Conservation (phyloP, 352 stramenopile species). For the Phytophthora agathidicida region DNA sequence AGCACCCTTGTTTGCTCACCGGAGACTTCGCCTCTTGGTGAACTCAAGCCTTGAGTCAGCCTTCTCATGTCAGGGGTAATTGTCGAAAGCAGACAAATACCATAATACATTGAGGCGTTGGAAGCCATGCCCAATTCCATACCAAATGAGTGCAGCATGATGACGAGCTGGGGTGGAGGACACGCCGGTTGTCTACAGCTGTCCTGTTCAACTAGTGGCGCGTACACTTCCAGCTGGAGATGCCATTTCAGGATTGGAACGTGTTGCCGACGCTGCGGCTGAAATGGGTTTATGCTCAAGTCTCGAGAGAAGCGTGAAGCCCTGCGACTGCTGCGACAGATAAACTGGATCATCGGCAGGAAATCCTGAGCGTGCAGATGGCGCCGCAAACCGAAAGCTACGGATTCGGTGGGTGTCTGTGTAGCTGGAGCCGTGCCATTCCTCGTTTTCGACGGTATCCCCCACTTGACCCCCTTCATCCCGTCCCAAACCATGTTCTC, state of each 20-base stretch:
- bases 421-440: constrained; percentile 4
- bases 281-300: neutral
- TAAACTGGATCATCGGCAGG: constrained; percentile 9
- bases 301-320: neutral
- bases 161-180: constrained; percentile 7
- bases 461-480: neutral
- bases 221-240: constrained; percentile 16
- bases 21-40: neutral
- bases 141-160: no score
- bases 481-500: constrained; percentile 17
- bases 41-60: neutral
- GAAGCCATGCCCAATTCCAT: no score
- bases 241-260: constrained; percentile 20
- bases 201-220: constrained; percentile 20
- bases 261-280: constrained; percentile 19
- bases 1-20: constrained; percentile 1
- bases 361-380: constrained; percentile 4
- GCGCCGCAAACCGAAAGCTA: constrained; percentile 5
- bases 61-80: no score
- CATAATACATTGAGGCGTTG: no score
- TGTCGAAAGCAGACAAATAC: no score
- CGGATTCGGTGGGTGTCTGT: neutral
- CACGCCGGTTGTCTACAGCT: constrained; percentile 28
- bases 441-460: constrained; percentile 11
- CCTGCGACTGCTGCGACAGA: constrained; percentile 21